Evolutionary conservation across 2,329 filamentous ascomycete species (phyloP).

Genomic region (Aureobasidium namibiae): DNA sequence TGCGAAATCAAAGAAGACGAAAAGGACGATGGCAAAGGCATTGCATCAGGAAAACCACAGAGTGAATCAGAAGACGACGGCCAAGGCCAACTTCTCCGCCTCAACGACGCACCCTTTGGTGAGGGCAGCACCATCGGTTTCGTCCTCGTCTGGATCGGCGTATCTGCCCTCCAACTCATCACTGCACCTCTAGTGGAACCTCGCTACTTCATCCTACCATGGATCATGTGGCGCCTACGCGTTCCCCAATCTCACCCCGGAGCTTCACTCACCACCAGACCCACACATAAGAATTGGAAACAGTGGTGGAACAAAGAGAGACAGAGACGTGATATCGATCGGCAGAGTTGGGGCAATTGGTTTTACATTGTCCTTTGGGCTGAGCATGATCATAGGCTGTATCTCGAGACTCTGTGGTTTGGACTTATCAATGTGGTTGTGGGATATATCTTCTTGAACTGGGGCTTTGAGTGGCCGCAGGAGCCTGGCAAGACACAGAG

Average conservation of each 20-base stretch:
- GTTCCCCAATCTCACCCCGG: constrained; percentile 42
- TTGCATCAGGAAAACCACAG: not conserved
- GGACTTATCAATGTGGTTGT: constrained; percentile 56
- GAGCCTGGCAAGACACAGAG: constrained; percentile 57
- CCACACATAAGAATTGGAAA: constrained; percentile 11
- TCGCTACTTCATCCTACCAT: constrained; percentile 90
- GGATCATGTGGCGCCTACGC: constrained; percentile 84
- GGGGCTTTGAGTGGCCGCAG: constrained; percentile 59
- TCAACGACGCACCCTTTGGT: constrained; percentile 14
- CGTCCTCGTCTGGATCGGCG: constrained; percentile 54
- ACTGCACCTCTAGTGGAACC: constrained; percentile 92
- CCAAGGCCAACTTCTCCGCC: not conserved
- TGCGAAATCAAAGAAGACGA: constrained; percentile 12
- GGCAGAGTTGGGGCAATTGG: not conserved
- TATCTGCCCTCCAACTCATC: constrained; percentile 69
- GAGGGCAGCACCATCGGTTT: constrained; percentile 37
- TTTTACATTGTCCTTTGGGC: constrained; percentile 15
- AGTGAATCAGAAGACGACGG: not conserved
- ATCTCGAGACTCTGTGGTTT: constrained; percentile 64
- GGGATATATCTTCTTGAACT: constrained; percentile 62
- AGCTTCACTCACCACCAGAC: not conserved
- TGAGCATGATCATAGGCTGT: constrained; percentile 35
- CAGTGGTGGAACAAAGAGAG: constrained; percentile 8
- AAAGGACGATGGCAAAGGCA: constrained; percentile 6
- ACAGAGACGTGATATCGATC: not conserved